phyloP scores from a whole-genome alignment of 169 alveolate species.

The Amoebophrya sp. region DNA sequence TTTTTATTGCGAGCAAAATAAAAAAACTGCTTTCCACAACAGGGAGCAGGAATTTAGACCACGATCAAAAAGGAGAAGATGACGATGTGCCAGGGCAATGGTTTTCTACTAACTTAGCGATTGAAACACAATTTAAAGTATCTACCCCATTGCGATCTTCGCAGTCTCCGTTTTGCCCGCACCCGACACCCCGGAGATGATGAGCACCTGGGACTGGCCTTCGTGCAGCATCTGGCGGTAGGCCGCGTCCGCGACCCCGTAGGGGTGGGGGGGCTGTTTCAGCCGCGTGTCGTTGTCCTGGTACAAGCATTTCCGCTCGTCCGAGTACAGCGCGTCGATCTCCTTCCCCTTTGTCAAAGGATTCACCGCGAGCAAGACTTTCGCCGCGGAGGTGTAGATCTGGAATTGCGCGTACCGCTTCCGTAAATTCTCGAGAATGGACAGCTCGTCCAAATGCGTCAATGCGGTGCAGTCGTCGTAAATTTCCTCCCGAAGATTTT shows the following conservation, averaged over 20 bases:
- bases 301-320: constrained; percentile 55
- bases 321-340: constrained; percentile 59
- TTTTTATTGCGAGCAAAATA: too few relatives aligned
- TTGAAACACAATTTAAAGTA: too few relatives aligned
- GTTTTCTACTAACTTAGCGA: too few relatives aligned
- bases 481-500: too few relatives aligned
- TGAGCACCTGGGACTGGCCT: constrained; percentile 73
- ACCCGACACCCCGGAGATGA: constrained; percentile 95
- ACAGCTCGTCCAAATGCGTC: constrained; percentile 71
- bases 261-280: constrained; percentile 66
- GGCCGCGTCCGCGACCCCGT: constrained; percentile 64
- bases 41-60: too few relatives aligned
- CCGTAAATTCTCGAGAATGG: constrained; percentile 75
- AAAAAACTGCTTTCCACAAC: too few relatives aligned
- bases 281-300: constrained; percentile 48
- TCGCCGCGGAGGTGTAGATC: constrained; percentile 84
- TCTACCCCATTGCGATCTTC: constrained; percentile 80
- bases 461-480: constrained; percentile 63
- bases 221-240: constrained; percentile 61
- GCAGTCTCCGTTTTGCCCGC: constrained; percentile 98
- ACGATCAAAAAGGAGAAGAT: too few relatives aligned
- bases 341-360: constrained; percentile 75
- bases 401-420: constrained; percentile 67
- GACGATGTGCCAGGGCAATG: too few relatives aligned
- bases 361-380: constrained; percentile 85